Evolutionary conservation across 441 rosid species (phyloP).

Genomic region (Pelargonium myrrhifolium): DNA sequence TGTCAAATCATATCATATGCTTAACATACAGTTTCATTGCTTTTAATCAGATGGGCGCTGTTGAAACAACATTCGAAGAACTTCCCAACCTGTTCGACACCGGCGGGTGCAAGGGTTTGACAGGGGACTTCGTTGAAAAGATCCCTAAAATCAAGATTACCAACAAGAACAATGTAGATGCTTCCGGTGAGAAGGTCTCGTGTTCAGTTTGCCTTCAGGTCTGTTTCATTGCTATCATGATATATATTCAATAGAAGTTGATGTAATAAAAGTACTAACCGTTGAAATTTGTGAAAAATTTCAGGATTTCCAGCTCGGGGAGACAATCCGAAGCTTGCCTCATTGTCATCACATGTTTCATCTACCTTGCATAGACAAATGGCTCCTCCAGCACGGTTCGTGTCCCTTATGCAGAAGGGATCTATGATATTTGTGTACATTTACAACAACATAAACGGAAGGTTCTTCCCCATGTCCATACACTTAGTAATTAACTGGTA

Average conservation of each 20-base stretch:
- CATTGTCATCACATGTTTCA: constrained; percentile 93
- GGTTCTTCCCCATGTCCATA: constrained; percentile 8
- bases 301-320: constrained; percentile 96
- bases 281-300: constrained; percentile 8
- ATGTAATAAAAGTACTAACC: too few relatives aligned
- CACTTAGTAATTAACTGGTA: neutral
- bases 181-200: constrained; percentile 59
- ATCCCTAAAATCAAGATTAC: constrained; percentile 78
- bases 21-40: constrained; percentile 9
- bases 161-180: constrained; percentile 46
- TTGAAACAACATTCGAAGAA: constrained; percentile 62
- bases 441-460: constrained; percentile 8
- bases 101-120: constrained; percentile 63
- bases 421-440: constrained; percentile 42
- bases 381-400: constrained; percentile 81
- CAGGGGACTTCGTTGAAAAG: constrained; percentile 66
- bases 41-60: constrained; percentile 74
- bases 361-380: constrained; percentile 84
- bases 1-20: too few relatives aligned
- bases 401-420: constrained; percentile 93
- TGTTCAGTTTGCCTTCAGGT: constrained; percentile 98
- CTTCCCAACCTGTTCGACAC: constrained; percentile 71
- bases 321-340: constrained; percentile 79
- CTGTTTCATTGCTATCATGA: too few relatives aligned
- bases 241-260: too few relatives aligned